Conservation (phyloP, 768 basidiomycete genomes). For the Mycena latifolia region DNA sequence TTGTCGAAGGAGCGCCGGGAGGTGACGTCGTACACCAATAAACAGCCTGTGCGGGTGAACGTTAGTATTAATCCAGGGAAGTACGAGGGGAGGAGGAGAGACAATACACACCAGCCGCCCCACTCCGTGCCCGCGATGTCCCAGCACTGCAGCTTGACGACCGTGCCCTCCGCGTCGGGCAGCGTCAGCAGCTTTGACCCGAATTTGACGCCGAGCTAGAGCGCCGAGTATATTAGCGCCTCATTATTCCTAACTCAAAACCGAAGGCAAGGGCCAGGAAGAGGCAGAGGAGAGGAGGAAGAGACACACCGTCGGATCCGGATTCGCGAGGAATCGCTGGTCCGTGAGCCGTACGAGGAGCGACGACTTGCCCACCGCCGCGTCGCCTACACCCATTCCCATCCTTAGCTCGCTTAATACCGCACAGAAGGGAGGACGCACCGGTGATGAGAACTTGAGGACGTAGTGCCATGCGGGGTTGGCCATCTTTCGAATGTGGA, state of each 20-base stretch:
- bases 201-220: constrained; percentile 85
- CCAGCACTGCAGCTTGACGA: constrained; percentile 89
- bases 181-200: constrained; percentile 89
- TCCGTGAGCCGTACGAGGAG: constrained; percentile 89
- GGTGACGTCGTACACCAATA: constrained; percentile 93
- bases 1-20: constrained; percentile 75
- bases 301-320: too few species aligned
- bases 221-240: too few species aligned
- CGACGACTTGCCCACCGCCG: constrained; percentile 84
- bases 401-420: neutral
- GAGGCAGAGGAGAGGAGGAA: too few species aligned
- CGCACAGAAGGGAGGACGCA: constrained; percentile 26
- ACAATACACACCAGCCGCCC: constrained; percentile 66
- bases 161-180: constrained; percentile 79
- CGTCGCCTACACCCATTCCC: constrained; percentile 23
- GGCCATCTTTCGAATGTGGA: too few species aligned
- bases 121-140: constrained; percentile 94
- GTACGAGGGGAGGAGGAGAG: neutral
- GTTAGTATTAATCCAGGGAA: too few species aligned
- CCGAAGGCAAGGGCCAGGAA: too few species aligned
- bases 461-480: constrained; percentile 70
- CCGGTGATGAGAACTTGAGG: constrained; percentile 72
- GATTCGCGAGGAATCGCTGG: constrained; percentile 85
- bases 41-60: constrained; percentile 66
- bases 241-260: too few species aligned